Conservation (phyloP, 345 rosid genomes). For the Bruguiera sexangula region DNA sequence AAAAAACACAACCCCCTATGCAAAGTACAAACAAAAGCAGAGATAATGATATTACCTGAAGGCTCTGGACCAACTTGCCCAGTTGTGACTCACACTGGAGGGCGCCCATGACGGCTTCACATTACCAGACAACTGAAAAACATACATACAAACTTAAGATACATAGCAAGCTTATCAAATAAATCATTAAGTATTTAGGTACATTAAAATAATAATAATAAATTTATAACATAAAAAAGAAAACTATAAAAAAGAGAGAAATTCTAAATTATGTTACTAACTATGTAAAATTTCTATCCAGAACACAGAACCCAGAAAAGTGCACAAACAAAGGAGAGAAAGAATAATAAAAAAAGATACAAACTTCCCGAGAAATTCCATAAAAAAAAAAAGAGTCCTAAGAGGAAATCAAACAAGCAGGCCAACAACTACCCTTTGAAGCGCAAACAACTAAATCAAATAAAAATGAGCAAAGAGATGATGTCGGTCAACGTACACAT, state of each 20-base stretch:
- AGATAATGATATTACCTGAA: conserved; percentile 53
- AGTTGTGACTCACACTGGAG: conserved; percentile 40
- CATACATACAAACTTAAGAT: neutral
- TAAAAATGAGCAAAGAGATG: neutral
- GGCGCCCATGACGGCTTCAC: conserved; percentile 47
- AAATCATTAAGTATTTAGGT: too few species aligned
- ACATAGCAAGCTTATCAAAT: neutral
- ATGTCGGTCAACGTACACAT: conserved; percentile 45
- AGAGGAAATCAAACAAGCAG: neutral
- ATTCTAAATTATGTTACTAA: too few species aligned
- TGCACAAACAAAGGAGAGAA: too few species aligned
- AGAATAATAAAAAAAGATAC: too few species aligned
- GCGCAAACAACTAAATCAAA: neutral
- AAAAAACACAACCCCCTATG: neutral
- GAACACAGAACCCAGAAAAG: too few species aligned
- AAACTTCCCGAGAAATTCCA: too few species aligned
- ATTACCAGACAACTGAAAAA: conserved; percentile 46
- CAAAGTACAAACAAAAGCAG: neutral
- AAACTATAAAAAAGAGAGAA: too few species aligned
- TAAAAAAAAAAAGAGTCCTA: too few species aligned
- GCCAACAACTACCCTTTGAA: neutral
- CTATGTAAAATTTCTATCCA: too few species aligned
- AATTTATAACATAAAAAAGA: too few species aligned
- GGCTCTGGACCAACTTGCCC: conserved; percentile 57
- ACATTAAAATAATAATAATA: too few species aligned